These are phyloP conservation scores for Nakazawaea laoshanensis DNA, from an alignment of 805 yeast species.

Conservation along the genomic window DNA sequence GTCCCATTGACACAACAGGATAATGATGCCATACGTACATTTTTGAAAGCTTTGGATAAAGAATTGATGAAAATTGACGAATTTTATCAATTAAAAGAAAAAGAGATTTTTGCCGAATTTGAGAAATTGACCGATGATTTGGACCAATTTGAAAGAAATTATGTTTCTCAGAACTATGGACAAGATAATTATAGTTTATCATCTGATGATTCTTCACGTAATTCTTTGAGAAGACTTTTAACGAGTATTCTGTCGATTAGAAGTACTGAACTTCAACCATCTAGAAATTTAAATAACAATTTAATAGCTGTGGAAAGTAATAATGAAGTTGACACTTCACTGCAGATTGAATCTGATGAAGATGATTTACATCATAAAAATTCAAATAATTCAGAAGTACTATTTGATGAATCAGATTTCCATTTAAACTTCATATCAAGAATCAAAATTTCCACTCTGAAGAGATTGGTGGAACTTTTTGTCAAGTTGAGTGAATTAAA, in stretches of 20 bases:
- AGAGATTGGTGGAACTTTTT: conserved; percentile 55
- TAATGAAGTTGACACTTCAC: conserved; percentile 4
- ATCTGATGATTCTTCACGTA: conserved; percentile 13
- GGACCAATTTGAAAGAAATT: conserved; percentile 45
- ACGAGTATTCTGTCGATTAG: conserved; percentile 7
- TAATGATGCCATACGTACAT: conserved; percentile 48
- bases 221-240: conserved; percentile 8
- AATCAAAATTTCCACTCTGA: conserved; percentile 54
- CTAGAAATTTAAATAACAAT: not conserved
- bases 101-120: conserved; percentile 41
- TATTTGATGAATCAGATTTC: conserved; percentile 28
- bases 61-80: conserved; percentile 71
- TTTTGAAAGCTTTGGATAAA: conserved; percentile 62
- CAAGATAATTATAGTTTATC: conserved; percentile 14
- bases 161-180: conserved; percentile 12
- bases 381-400: conserved; percentile 12
- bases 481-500: conserved; percentile 75
- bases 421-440: conserved; percentile 35
- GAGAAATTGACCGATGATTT: conserved; percentile 54
- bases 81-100: conserved; percentile 66
- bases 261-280: too few species aligned
- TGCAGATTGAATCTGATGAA: conserved; percentile 6
- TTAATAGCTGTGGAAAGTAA: not conserved
- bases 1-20: conserved; percentile 15
- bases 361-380: conserved; percentile 8